A percentile compares a stretch with the other conserved stretches of the same genome.
Conservation (phyloP, 306 rosid species). For the Dicorynia guianensis region DNA sequence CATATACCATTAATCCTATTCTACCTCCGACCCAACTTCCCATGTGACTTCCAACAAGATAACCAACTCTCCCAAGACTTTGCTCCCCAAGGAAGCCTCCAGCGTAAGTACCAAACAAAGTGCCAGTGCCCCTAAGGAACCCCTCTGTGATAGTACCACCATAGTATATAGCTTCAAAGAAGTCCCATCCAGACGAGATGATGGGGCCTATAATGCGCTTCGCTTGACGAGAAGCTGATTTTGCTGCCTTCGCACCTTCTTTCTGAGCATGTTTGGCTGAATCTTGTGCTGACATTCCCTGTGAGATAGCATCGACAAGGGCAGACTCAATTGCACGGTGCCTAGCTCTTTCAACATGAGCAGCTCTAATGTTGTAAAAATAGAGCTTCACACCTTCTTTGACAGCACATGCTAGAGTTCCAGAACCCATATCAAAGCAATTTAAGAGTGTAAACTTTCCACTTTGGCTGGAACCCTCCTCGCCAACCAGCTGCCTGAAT, state of each 20-base stretch:
- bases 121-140: constrained; percentile 75
- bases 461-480: constrained; percentile 82
- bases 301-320: constrained; percentile 62
- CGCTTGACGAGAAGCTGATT: constrained; percentile 70
- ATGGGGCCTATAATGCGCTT: constrained; percentile 83
- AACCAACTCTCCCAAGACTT: constrained; percentile 83
- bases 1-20: constrained; percentile 82
- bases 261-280: constrained; percentile 71
- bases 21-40: constrained; percentile 97
- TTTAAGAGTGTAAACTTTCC: constrained; percentile 79
- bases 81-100: constrained; percentile 80
- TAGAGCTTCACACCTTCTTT: constrained; percentile 88
- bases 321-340: constrained; percentile 61
- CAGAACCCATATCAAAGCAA: constrained; percentile 87
- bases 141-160: constrained; percentile 81
- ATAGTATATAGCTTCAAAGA: constrained; percentile 82
- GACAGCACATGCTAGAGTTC: constrained; percentile 75
- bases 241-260: constrained; percentile 78
- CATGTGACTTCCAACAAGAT: constrained; percentile 87
- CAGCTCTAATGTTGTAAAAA: constrained; percentile 64
- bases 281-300: constrained; percentile 60
- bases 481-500: constrained; percentile 86
- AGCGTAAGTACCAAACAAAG: constrained; percentile 76
- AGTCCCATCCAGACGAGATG: constrained; percentile 95
- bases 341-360: constrained; percentile 63